Evolutionary conservation across 139 green algal genomes (phyloP), one percentile per base, ranked within the genome.

Genomic region (Chlorella sp.): DNA sequence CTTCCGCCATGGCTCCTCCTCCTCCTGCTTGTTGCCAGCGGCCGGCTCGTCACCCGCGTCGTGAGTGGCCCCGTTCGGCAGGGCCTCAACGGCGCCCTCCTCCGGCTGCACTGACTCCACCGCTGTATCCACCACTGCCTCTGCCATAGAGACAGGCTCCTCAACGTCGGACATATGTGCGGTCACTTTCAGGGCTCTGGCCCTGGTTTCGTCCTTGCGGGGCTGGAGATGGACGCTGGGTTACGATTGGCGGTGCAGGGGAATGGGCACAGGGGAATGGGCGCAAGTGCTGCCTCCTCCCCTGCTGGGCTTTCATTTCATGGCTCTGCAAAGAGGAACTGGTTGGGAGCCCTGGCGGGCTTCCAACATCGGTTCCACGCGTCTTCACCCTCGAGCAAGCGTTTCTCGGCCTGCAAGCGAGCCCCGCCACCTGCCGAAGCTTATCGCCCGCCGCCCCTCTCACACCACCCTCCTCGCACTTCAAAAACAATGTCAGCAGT

Each of bases 1-100:
- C 61, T 86, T 87, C 30, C 66, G 81, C 87, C 87, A 90, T 1
- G 64, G 61, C 42, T 90, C 87, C 42, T 83, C 73, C n/a, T 84
- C 83, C 60, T 87, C 79, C 30, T 68, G 42, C 34, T 30, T 60
- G n/a, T 57, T 69, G 81, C 30, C 34, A 53, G 57, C 57, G n/a
- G 34, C 60, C 60, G 19, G 40, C 22, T 57, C 34, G 15, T 34
- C 36, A 0, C 3, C n/a, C 19, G 37, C 57, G 15, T n/a, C 53
- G 34, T 53, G 57, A 57, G 48, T 57, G 48, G 48, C 48, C 57
- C 60, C 57, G 57, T 86, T 53, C 9, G 60, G 9, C 24, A 61
- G 42, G 5, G 32, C 12, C 48, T 84, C 75, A 12, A 12, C 75
- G 5, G 19, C n/a, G 28, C n/a, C 2, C 75, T 28, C 75, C 75